Conservation (phyloP, 352 stramenopile species). For the Phytophthora cactorum region DNA sequence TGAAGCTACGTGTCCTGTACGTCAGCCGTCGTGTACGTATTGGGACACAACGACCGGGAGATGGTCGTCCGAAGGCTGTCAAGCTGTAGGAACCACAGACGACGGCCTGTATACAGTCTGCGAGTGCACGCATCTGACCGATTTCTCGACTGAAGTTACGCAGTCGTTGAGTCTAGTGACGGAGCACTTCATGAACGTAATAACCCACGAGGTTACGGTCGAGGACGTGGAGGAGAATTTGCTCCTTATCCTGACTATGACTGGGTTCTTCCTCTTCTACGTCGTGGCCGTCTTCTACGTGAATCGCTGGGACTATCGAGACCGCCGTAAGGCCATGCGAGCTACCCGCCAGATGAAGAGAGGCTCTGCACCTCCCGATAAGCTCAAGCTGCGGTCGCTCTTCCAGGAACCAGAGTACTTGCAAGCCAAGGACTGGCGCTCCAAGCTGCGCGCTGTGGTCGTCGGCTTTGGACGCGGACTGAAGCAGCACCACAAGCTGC, state of each 20-base stretch:
- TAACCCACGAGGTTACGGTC: constrained; percentile 59
- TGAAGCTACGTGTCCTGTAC: constrained; percentile 55
- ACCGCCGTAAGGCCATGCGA: constrained; percentile 49
- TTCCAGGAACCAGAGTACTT: constrained; percentile 74
- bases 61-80: constrained; percentile 71
- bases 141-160: constrained; percentile 74
- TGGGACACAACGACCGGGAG: constrained; percentile 48
- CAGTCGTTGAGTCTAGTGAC: constrained; percentile 61
- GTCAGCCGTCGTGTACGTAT: constrained; percentile 60
- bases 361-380: constrained; percentile 39
- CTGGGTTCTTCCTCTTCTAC: constrained; percentile 60
- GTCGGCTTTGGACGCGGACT: constrained; percentile 53
- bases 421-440: constrained; percentile 48
- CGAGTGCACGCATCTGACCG: constrained; percentile 75
- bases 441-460: constrained; percentile 48
- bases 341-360: constrained; percentile 40
- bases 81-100: constrained; percentile 53
- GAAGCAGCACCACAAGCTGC: constrained; percentile 72
- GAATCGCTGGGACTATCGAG: constrained; percentile 61
- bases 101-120: constrained; percentile 78
- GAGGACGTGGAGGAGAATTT: constrained; percentile 70
- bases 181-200: constrained; percentile 65
- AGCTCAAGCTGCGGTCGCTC: constrained; percentile 61
- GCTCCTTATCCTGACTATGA: constrained; percentile 57
- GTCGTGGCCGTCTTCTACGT: constrained; percentile 61